Conservation (phyloP, 176 grass and related monocot species). For the Alloteropsis semialata region DNA sequence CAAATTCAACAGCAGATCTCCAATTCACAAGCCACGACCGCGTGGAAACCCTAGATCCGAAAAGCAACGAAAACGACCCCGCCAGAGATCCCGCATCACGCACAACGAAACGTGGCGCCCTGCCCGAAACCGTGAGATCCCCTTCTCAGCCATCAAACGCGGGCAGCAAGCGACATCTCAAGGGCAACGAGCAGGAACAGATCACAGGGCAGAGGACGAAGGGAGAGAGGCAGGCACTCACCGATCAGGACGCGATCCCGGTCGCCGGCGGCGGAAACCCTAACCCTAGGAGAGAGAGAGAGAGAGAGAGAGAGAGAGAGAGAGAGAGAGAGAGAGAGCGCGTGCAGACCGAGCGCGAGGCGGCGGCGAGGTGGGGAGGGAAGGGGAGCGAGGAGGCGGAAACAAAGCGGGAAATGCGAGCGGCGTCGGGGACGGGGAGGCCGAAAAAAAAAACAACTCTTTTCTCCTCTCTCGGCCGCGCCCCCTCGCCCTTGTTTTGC, state of each 20-base stretch:
- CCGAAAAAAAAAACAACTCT: neutral
- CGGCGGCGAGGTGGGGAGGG: neutral
- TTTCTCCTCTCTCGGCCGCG: neutral
- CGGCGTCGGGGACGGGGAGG: neutral
- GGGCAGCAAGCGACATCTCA: neutral
- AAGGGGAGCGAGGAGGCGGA: neutral
- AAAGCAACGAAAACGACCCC: neutral
- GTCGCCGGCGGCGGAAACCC: conserved; percentile 11
- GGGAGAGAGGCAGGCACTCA: neutral
- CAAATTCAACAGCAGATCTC: conserved; percentile 16
- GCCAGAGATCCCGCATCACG: neutral
- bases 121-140: neutral
- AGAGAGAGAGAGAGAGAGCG: too few species aligned
- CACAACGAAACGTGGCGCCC: neutral
- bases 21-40: neutral
- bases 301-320: too few species aligned
- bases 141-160: neutral
- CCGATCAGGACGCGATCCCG: neutral
- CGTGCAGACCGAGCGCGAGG: neutral
- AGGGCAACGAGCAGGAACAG: neutral
- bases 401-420: conserved; percentile 31
- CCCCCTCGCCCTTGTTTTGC: neutral
- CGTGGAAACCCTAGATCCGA: conserved; percentile 29
- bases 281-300: neutral
- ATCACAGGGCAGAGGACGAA: neutral